Percentiles rank a stretch among this genome's conserved stretches.
These are phyloP conservation scores for Carex littledalei DNA, from an alignment of 176 grass and related monocot genomes.

Conservation along the genomic window DNA sequence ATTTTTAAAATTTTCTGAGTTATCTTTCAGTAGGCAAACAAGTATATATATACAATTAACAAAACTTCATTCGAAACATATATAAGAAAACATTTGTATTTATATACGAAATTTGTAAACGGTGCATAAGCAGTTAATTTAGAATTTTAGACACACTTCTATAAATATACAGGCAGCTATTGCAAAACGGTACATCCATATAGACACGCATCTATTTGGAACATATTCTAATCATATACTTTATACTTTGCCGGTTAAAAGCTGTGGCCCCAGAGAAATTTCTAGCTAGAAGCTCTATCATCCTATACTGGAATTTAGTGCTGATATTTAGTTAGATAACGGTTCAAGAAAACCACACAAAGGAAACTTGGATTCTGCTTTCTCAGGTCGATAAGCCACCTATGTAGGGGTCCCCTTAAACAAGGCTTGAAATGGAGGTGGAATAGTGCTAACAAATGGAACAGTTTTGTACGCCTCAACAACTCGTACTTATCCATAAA, in stretches of 20 bases:
- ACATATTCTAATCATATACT: no score
- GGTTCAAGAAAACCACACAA: constrained; percentile 7
- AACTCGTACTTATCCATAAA: constrained; percentile 13
- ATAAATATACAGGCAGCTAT: background rate
- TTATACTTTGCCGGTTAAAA: background rate
- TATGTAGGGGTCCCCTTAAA: constrained; percentile 9
- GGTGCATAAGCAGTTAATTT: background rate
- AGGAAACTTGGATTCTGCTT: background rate
- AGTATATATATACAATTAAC: background rate
- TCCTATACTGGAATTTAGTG: background rate
- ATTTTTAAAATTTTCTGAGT: background rate
- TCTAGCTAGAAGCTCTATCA: background rate
- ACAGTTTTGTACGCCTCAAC: background rate
- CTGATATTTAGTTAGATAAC: background rate
- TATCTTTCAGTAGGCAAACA: background rate
- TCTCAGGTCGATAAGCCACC: constrained; percentile 2
- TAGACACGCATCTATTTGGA: background rate
- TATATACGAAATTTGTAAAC: background rate
- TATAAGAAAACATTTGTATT: background rate
- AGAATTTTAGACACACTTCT: background rate
- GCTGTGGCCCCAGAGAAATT: background rate
- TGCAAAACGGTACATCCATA: background rate
- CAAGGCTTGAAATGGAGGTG: background rate
- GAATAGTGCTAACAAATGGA: constrained; percentile 1
- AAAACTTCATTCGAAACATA: background rate